Base-by-base conservation (phyloP, 2,329 filamentous ascomycete genomes). In the Calonectria pteridis region DNA sequence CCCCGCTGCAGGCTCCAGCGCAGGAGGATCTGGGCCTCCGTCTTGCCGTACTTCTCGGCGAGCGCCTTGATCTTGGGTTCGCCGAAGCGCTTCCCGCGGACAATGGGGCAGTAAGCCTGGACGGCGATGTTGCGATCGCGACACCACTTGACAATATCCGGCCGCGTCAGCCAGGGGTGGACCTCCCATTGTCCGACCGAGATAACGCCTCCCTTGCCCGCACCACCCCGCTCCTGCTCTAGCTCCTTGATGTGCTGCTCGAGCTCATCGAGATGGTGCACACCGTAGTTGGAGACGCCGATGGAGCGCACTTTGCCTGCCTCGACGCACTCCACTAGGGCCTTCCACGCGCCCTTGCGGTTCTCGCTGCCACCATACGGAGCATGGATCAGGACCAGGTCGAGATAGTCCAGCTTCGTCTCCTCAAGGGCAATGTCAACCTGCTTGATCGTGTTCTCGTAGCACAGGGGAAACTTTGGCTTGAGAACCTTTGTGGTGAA, bases 111-210 rank as follows among this genome's bases (percentile, higher is more conserved):
- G 81, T 92, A 93, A 0, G 91, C 91, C 84, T 95, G 88, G 18
- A 94, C 83, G 37, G 91, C 89, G 26, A 94, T 86, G 73, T 88
- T 88, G 23, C 91, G 88, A 83, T 92, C 88, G 75, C 88, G 84
- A 78, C 94, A 94, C 95, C 95, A 98, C 59, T 90, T 86, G 11
- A 93, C 92, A 74, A 98, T 95, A 80, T 98, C 95, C 28, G 88
- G 86, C n/a, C 95, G 89, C 11, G 92, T 89, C 51, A 95, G 91
- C 95, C 95, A 98, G 0, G 96, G 96, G 84, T 98, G 96, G 14
- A 98, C 86, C 85, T 98, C 96, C 84, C 94, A 95, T 85, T 98
- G 96, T 50, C 95, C 95, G 46, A 98, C 94, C 74, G 93, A 94
- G 80, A 98, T 89, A 50, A 94, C 87, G 29, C 94, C 94, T 55